Percentiles rank a stretch among this genome's conserved stretches.
phyloP scores from a whole-genome alignment of 2,329 filamentous ascomycete species.

The Verticillium nonalfalfae region DNA sequence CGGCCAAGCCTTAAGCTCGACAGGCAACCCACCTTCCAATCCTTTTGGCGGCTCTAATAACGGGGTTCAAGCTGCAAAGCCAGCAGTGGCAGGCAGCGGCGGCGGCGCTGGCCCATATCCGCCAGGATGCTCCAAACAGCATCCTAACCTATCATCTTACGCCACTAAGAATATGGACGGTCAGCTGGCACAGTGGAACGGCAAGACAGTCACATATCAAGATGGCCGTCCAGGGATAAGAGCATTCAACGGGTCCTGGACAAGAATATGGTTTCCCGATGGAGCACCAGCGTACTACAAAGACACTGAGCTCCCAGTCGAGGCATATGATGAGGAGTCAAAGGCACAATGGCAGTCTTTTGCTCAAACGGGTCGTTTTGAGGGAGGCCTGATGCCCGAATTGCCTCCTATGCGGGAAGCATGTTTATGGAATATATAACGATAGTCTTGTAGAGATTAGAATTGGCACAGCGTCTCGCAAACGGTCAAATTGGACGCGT shows the following conservation, averaged over 20 bases:
- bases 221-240: constrained; percentile 38
- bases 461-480: neutral
- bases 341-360: constrained; percentile 60
- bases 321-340: constrained; percentile 52
- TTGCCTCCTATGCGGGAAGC: constrained; percentile 74
- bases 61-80: constrained; percentile 8
- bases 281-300: constrained; percentile 59
- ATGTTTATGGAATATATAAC: constrained; percentile 65
- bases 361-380: constrained; percentile 59
- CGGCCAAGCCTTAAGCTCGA: constrained; percentile 13
- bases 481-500: neutral
- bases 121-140: constrained; percentile 34
- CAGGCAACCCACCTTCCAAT: constrained; percentile 9
- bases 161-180: constrained; percentile 33
- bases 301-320: constrained; percentile 54
- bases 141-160: constrained; percentile 38
- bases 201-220: constrained; percentile 55
- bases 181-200: constrained; percentile 54
- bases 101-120: constrained; percentile 31
- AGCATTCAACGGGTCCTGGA: constrained; percentile 48
- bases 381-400: constrained; percentile 65
- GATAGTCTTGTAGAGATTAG: neutral
- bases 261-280: constrained; percentile 67
- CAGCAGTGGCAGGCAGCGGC: constrained; percentile 7
- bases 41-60: constrained; percentile 15